Evolutionary conservation across 768 basidiomycete genomes (phyloP), one percentile per base, ranked within the genome.

Genomic region (Lactifluus rugatus): DNA sequence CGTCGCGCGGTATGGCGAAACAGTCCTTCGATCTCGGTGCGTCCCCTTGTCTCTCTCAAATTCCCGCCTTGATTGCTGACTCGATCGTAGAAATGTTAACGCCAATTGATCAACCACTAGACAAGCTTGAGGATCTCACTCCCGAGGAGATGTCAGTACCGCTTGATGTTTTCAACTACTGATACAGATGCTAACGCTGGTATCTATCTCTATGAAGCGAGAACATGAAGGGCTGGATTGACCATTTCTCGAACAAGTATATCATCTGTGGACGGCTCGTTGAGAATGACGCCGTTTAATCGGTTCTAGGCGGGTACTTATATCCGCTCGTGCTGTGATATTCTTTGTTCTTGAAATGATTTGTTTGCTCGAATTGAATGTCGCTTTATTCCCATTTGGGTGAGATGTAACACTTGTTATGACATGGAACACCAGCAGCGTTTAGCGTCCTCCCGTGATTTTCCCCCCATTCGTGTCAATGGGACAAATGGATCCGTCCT

Each of bases 1-100:
- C 95, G 1, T 94, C 91, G 16, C 76, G 94, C 37, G 94, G 95
- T 5, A 94, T 98, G 89, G 95, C 95, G 7, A 96, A 94, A 72
- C 94, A 97, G 73, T 95, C 93, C 2, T 97, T 96, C 64, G 94
- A 94, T 51, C 31, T 75, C n/a, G 91, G 93, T 91, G 66, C 52
- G 86, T 16, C 6, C 7, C 28, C 34, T 25, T 6, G 3, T 14
- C 19, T 26, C 28, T 67, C 36, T 6, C 52, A 2, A 11, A 36
- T 36, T 42, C n/a, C 19, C 26, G 25, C 44, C 25, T 5, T 31
- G 44, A 51, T 55, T 11, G 49, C 48, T 47, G 31, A 52, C 32
- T 19, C 10, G 2, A 56, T 39, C 39, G 25, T 67, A 88, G 94
- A 93, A 49, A 95, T 96, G 90, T 78, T 97, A 58, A 93, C 91